These are phyloP conservation scores for Xylaria sp. DNA, from an alignment of 2,329 filamentous ascomycete species.

Conservation along the genomic window DNA sequence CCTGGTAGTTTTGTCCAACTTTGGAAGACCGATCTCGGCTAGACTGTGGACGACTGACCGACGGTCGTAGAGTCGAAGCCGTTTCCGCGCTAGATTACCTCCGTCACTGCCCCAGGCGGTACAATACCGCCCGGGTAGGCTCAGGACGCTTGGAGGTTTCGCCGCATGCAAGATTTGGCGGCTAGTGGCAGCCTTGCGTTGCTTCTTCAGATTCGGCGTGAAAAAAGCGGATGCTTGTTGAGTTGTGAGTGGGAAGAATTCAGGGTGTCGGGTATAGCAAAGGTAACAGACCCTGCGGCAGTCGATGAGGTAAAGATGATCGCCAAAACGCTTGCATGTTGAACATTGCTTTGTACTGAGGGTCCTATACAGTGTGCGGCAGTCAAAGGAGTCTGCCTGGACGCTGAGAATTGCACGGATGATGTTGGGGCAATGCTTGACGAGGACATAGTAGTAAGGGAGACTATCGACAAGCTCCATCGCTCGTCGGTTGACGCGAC, in stretches of 20 bases:
- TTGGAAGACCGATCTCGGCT: not conserved
- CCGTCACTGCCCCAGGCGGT: not conserved
- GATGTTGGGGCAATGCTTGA: slow-evolving; percentile 47
- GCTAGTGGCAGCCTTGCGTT: slow-evolving; percentile 2
- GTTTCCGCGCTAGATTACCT: slow-evolving; percentile 8
- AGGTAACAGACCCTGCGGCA: slow-evolving; percentile 54
- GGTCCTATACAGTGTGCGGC: slow-evolving; percentile 48
- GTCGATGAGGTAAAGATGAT: slow-evolving; percentile 53
- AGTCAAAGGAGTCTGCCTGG: slow-evolving; percentile 46
- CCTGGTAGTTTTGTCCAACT: slow-evolving; percentile 9
- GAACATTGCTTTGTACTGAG: slow-evolving; percentile 49
- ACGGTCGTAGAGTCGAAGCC: slow-evolving; percentile 13
- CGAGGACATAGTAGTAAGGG: slow-evolving; percentile 47
- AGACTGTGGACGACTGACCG: not conserved
- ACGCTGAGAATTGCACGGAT: slow-evolving; percentile 51
- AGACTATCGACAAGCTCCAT: slow-evolving; percentile 51
- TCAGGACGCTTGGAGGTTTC: slow-evolving; percentile 7
- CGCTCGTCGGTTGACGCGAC: slow-evolving; percentile 41
- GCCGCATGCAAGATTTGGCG: slow-evolving; percentile 8
- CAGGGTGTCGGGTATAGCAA: slow-evolving; percentile 47
- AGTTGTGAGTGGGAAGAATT: slow-evolving; percentile 16
- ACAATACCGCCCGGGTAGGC: slow-evolving; percentile 15
- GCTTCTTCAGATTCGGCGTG: not conserved
- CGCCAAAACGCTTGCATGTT: slow-evolving; percentile 51
- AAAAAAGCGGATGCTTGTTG: not conserved